Evolutionary conservation across 345 rosid genomes (phyloP), one percentile per base, ranked within the genome.

Genomic region (Isatis tinctoria): DNA sequence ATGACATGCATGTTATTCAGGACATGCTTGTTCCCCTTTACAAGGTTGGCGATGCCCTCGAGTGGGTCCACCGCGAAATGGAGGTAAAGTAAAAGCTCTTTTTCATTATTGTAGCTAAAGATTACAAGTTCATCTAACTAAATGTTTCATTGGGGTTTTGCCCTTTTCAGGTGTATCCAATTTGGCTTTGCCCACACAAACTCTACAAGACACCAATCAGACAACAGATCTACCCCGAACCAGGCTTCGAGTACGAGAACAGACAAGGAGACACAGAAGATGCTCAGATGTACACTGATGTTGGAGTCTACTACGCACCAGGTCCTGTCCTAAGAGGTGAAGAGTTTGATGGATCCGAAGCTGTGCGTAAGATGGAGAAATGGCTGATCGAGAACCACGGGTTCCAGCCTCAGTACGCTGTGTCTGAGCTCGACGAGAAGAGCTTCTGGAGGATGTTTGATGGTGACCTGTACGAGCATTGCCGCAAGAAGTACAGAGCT

Each of bases 21-120:
- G 99, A 96, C 76, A 87, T 96, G 99, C 98, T 92, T 77, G 92
- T 96, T 72, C 99, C 99, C 30, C 93, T 92, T 43, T 90, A 96
- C 86, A 96, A 90, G 72, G 99, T 96, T 3, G 98, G 93, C 0
- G 97, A 92, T 82, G 99, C 96, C 45, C 87, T 96, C 0, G 97
- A 92, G 56, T 96, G 96, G 96, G 97, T 86, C 24, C 83, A 96
- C 84, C 80, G 74, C 8, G 99, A 96, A 82, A 92, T 96, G 98
- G 97, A 96, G 97, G 99, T 96, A 87, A 39, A 69, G 5, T 10
- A 30, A 32, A 69, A 60, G 1, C 36, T 56, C 11, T 45, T 37
- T 47, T 64, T 30, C 35, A 10, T 68, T 52, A 39, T 37, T 57
- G 22, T 8, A 39, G 45, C 27, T 44, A 54, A 43, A 57, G 60